A percentile compares a stretch with the other conserved stretches of the same genome.
phyloP scores from a whole-genome alignment of 1,284 basidiomycete species.

The Trichosporon sp. region DNA sequence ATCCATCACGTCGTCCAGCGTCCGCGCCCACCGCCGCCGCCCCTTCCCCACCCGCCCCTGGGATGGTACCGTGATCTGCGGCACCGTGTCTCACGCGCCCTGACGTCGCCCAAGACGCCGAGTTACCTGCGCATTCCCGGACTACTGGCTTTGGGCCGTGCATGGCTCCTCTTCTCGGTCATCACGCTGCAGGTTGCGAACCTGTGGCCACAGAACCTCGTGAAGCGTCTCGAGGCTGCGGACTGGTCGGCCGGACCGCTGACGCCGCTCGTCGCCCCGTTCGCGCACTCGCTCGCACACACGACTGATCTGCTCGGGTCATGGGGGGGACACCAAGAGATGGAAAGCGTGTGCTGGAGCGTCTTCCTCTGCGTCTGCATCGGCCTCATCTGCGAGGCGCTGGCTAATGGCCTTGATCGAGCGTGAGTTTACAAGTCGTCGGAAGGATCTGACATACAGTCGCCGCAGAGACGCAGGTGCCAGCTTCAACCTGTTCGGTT shows the following conservation, averaged over 20 bases:
- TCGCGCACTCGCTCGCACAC: constrained; percentile 23
- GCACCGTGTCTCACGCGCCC: constrained; percentile 23
- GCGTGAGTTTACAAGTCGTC: constrained; percentile 35
- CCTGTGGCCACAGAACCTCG: constrained; percentile 38
- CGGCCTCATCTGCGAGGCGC: constrained; percentile 44
- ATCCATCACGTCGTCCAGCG: constrained; percentile 54
- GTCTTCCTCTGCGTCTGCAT: constrained; percentile 52
- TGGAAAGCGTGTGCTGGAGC: constrained; percentile 53
- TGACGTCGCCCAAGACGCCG: constrained; percentile 41
- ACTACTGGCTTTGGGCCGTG: constrained; percentile 41
- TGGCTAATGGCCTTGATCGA: constrained; percentile 51
- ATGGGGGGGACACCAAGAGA: constrained; percentile 47
- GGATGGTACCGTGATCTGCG: constrained; percentile 21
- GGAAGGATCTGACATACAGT: constrained; percentile 28
- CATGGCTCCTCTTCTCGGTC: constrained; percentile 50
- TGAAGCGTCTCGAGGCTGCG: background rate
- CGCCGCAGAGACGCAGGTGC: constrained; percentile 45
- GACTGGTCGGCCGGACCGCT: constrained; percentile 9
- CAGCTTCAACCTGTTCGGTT: constrained; percentile 55
- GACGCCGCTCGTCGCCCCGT: background rate
- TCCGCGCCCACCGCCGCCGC: constrained; percentile 41
- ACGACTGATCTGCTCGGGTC: constrained; percentile 34
- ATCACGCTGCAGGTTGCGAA: constrained; percentile 49
- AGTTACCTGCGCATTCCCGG: constrained; percentile 49
- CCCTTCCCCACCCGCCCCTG: constrained; percentile 36